A percentile compares a stretch with the other conserved stretches of the same genome.
phyloP scores from a whole-genome alignment of 2,329 filamentous ascomycete species.

The Teratosphaeria pseudoeucalypti region DNA sequence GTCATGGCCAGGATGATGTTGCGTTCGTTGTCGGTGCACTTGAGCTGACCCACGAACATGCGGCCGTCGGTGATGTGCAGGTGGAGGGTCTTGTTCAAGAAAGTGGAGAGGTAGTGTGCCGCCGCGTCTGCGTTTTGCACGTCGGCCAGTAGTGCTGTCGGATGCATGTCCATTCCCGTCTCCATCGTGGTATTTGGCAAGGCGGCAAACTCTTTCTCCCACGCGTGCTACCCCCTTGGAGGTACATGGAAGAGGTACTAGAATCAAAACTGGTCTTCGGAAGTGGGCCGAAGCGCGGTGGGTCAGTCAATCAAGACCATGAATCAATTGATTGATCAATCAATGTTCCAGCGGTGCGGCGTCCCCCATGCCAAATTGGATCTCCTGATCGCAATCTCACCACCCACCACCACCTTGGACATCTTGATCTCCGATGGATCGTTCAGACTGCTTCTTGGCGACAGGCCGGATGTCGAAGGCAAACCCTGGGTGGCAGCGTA shows the following conservation, averaged over 20 bases:
- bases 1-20: slow-evolving; percentile 75
- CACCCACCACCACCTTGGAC: no score
- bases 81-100: slow-evolving; percentile 56
- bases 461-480: no score
- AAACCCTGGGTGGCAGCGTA: background rate
- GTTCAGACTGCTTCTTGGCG: no score
- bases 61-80: slow-evolving; percentile 72
- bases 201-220: background rate
- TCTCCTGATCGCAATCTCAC: no score
- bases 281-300: no score
- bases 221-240: background rate
- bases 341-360: no score
- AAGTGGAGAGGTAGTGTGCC: slow-evolving; percentile 17
- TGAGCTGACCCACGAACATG: slow-evolving; percentile 82
- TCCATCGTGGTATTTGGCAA: background rate
- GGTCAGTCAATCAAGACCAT: no score
- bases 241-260: background rate
- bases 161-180: background rate
- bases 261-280: no score
- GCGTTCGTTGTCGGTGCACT: slow-evolving; percentile 84
- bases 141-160: background rate
- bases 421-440: no score
- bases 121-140: background rate
- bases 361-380: no score
- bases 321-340: no score